Percentiles rank a stretch among this genome's conserved stretches.
Evolutionary conservation across 2,329 filamentous ascomycete species (phyloP).

Genomic region (Pseudocercospora cruenta): DNA sequence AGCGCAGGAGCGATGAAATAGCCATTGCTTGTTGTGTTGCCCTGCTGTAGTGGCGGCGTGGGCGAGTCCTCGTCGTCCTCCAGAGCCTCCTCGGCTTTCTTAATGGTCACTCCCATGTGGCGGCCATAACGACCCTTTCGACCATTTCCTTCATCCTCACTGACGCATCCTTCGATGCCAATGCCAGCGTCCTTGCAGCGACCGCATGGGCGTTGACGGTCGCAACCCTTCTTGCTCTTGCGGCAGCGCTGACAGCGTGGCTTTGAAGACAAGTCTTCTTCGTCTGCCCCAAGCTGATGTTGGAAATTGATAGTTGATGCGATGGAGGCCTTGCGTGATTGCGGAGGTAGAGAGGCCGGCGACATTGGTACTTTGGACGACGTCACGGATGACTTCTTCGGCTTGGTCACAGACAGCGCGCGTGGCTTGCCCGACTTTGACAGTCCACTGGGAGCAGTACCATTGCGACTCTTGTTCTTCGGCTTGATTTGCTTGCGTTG

Average conservation of each 20-base stretch:
- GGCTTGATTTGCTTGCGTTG: conserved; percentile 43
- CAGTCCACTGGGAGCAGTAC: conserved; percentile 9
- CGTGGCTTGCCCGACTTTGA: conserved; percentile 47
- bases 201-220: conserved; percentile 91
- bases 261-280: conserved; percentile 92
- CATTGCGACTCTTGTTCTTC: conserved; percentile 46
- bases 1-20: conserved; percentile 41
- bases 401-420: conserved; percentile 55
- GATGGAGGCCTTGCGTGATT: conserved; percentile 74
- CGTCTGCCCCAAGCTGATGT: conserved; percentile 64
- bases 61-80: conserved; percentile 20
- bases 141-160: conserved; percentile 96
- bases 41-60: conserved; percentile 34
- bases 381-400: conserved; percentile 46
- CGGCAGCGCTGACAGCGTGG: conserved; percentile 96
- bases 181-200: conserved; percentile 96
- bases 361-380: conserved; percentile 52
- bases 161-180: conserved; percentile 89
- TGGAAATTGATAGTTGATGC: conserved; percentile 64
- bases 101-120: conserved; percentile 69
- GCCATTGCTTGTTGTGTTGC: conserved; percentile 33
- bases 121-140: conserved; percentile 88
- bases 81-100: conserved; percentile 50
- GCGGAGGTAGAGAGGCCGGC: conserved; percentile 66
- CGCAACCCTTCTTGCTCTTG: conserved; percentile 99